phyloP scores from a whole-genome alignment of 257 asterid genomes.

The Galeopsis tetrahit region DNA sequence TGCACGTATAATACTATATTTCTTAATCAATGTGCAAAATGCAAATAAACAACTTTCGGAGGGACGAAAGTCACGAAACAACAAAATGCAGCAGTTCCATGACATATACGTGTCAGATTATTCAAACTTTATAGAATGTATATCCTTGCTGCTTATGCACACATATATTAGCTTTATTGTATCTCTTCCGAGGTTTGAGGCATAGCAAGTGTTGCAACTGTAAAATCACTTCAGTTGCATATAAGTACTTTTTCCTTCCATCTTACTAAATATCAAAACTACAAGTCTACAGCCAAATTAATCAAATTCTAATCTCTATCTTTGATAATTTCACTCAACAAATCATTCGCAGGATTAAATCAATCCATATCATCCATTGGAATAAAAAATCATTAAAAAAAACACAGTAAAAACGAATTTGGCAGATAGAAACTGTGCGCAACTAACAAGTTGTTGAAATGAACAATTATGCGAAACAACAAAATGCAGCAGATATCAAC shows the following conservation, averaged over 20 bases:
- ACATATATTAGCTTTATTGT: not conserved
- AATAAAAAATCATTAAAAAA: not conserved
- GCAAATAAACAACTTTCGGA: too few species aligned
- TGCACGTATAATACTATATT: too few species aligned
- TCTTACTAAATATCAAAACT: not conserved
- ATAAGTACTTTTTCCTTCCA: not conserved
- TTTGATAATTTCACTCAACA: not conserved
- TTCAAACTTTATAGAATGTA: not conserved
- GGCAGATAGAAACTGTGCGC: not conserved
- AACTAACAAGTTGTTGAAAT: not conserved
- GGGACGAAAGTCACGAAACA: not conserved
- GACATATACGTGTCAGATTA: not conserved
- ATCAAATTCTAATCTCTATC: not conserved
- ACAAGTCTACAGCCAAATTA: not conserved
- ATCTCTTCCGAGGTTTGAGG: not conserved
- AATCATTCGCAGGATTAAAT: not conserved
- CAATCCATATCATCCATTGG: not conserved
- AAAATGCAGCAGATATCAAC: too few species aligned
- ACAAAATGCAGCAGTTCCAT: not conserved
- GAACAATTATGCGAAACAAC: too few species aligned
- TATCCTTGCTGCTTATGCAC: not conserved
- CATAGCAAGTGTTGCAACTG: not conserved
- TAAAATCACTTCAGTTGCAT: not conserved
- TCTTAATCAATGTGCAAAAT: too few species aligned
- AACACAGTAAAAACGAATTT: not conserved